A percentile compares a stretch with the other conserved stretches of the same genome.
phyloP scores from a whole-genome alignment of 768 basidiomycete genomes.

The Tricholoma bakamatsutake region DNA sequence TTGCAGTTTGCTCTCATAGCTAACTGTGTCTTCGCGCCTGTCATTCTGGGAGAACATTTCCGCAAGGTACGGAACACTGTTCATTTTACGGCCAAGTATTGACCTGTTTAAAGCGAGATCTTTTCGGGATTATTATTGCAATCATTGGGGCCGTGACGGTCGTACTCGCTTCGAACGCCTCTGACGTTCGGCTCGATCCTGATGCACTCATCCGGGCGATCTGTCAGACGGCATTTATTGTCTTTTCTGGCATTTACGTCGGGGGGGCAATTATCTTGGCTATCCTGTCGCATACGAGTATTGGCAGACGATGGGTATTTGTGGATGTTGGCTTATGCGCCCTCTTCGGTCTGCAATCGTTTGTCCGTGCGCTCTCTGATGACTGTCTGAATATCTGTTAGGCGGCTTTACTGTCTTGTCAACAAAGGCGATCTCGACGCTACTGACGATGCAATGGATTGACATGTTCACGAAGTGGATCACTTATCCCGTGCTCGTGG shows the following conservation, averaged over 20 bases:
- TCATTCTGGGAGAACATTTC: slow-evolving; percentile 79
- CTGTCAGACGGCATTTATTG: slow-evolving; percentile 62
- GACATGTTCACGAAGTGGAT: slow-evolving; percentile 76
- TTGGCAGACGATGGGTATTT: slow-evolving; percentile 66
- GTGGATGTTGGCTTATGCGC: slow-evolving; percentile 89
- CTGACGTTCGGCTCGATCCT: slow-evolving; percentile 65
- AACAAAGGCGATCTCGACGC: slow-evolving; percentile 87
- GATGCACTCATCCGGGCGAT: slow-evolving; percentile 65
- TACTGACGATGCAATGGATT: slow-evolving; percentile 75
- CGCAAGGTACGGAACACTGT: slow-evolving; percentile 46
- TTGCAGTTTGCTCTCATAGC: slow-evolving; percentile 84
- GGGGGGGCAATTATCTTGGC: slow-evolving; percentile 52
- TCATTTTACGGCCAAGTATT: slow-evolving; percentile 11
- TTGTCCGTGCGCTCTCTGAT: background rate
- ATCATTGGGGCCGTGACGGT: slow-evolving; percentile 89
- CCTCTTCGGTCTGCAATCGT: slow-evolving; percentile 53
- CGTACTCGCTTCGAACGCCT: slow-evolving; percentile 74
- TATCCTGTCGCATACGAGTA: slow-evolving; percentile 55
- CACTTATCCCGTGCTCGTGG: slow-evolving; percentile 73
- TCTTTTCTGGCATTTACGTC: slow-evolving; percentile 65
- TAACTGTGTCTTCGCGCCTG: slow-evolving; percentile 90
- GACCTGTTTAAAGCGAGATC: slow-evolving; percentile 50
- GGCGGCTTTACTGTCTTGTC: slow-evolving; percentile 94
- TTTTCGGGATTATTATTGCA: slow-evolving; percentile 74
- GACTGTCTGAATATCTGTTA: slow-evolving; percentile 19